Evolutionary conservation across 768 basidiomycete species (phyloP), one percentile per base, ranked within the genome.

Genomic region (Auricularia sp.): DNA sequence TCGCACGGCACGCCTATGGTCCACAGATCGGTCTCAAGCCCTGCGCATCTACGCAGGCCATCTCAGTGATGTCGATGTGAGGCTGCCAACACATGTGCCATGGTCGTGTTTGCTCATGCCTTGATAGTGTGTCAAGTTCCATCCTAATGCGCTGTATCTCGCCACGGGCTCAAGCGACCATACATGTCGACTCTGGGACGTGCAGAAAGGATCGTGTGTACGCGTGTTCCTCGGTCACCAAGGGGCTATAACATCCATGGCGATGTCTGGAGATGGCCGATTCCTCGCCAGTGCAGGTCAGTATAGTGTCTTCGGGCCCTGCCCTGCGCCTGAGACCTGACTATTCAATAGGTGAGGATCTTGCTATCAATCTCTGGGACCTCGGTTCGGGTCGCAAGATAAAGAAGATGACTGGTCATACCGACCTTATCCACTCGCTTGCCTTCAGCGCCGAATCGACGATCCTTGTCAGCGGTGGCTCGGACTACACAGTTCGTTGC

Each of bases 151-250:
- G 29, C 76, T 99, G 42, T 99, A 98, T 76, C 83, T 99, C 36
- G 96, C 94, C 5, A 98, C 97, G 0, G 97, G 94, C 14, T 98
- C 96, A 3, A 92, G 88, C 69, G 97, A 99, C 73, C 89, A 90
- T 83, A 97, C 96, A 8, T 92, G 94, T 65, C 86, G 97, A 59
- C 75, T 99, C 51, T 99, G 97, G 97, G 97, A 99, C 72, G 91
- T 96, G n/a, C 97, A 98, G 71, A 86, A 88, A 54, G 97, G 97
- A 5, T 82, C 87, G 4, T 97, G 93, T 74, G 87, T 98, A 2
- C 86, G 97, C 21, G 91, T 99, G 29, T 98, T 98, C 76, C 84
- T 96, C 42, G 97, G 95, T 0, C 97, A 99, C 72, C 90, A 94
- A 70, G 96, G 91, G 39, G 80, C 87, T 14, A 84, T 99, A 23